These are phyloP conservation scores for Starmerella floris DNA, from an alignment of 805 yeast genomes.

Conservation along the genomic window DNA sequence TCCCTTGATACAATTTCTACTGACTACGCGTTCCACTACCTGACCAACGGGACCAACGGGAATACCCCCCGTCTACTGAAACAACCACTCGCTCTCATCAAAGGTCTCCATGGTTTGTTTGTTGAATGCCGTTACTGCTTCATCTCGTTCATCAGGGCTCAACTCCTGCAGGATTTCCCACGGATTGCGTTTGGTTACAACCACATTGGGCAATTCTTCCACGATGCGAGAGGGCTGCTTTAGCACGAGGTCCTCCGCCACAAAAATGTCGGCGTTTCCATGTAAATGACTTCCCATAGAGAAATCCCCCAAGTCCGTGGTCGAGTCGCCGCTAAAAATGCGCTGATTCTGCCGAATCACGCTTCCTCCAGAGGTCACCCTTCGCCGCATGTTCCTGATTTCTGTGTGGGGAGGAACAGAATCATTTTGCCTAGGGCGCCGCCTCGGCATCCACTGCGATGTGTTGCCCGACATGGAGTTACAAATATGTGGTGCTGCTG, in stretches of 20 bases:
- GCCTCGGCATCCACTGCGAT: neutral
- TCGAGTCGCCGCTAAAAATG: constrained; percentile 6
- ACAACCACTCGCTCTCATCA: constrained; percentile 11
- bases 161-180: neutral
- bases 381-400: neutral
- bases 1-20: too few relatives aligned
- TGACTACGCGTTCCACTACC: too few relatives aligned
- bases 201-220: neutral
- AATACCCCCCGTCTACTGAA: too few relatives aligned
- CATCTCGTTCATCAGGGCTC: neutral
- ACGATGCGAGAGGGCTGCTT: neutral
- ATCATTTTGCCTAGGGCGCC: neutral
- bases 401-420: neutral
- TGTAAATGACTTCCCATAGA: neutral
- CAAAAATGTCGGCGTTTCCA: neutral
- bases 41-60: too few relatives aligned
- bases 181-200: neutral
- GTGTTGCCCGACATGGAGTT: too few relatives aligned
- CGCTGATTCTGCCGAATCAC: constrained; percentile 3
- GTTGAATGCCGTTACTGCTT: neutral
- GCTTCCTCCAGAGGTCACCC: constrained; percentile 14
- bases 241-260: neutral
- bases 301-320: constrained; percentile 1
- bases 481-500: too few relatives aligned
- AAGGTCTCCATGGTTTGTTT: constrained; percentile 4